Base-by-base conservation (phyloP, 2,329 filamentous ascomycete genomes). In the Dactylellina cionopaga region DNA sequence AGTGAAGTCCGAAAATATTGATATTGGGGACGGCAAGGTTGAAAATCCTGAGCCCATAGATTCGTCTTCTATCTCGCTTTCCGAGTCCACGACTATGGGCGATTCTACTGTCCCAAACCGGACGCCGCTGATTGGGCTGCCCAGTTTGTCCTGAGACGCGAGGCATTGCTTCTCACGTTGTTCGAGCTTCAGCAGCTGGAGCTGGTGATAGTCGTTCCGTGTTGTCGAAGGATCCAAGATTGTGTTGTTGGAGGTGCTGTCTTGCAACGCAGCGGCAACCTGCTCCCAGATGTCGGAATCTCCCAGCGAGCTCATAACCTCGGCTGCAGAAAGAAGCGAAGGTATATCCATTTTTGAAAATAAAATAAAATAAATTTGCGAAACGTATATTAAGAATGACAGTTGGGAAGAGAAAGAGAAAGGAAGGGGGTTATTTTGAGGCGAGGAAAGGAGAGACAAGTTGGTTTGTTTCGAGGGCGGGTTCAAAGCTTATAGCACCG, bases 81-180 rank as follows among this genome's bases (percentile, higher is more conserved):
- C 60, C 27, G 59, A 64, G 41, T 65, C 60, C 2, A 65, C 6
- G 17, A 65, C n/a, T 27, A 65, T 56, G 2, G 47, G 60, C 6
- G 11, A 24, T 5, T 55, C 60, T n/a, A 7, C 35, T 4, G 44
- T 39, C 10, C 58, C 43, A 19, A 29, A 25, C n/a, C 22, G 15
- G 13, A n/a, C 10, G 13, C 6, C 35, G 15, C 7, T 22, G 22
- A 17, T 25, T 22, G 17, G 27, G 11, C 2, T 19, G 6, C 4
- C 13, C 19, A 25, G 35, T 5, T n/a, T n/a, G n/a, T n/a, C n/a
- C n/a, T n/a, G n/a, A n/a, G n/a, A n/a, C n/a, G n/a, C n/a, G n/a
- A n/a, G 37, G 37, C 5, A n/a, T 10, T 17, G 9, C 17, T 9
- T 41, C 37, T 7, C 5, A 5, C n/a, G 17, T 9, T n/a, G 43